phyloP scores from a whole-genome alignment of 108 stramenopile species.

The Cyclotella choctawhatcheeana region DNA sequence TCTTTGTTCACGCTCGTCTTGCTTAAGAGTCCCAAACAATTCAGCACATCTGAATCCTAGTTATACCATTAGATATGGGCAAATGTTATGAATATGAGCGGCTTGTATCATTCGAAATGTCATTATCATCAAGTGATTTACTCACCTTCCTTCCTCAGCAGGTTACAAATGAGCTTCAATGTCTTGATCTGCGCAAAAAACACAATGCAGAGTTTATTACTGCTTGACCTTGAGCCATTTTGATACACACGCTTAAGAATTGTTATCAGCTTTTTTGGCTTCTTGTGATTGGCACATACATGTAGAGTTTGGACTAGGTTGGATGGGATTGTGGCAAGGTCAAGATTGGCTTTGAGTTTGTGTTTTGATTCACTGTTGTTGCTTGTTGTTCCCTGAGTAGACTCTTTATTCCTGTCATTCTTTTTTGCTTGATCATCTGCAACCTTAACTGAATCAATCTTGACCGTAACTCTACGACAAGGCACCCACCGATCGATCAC shows the following conservation, averaged over 20 bases:
- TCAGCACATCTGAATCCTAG: conserved; percentile 45
- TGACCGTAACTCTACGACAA: conserved; percentile 27
- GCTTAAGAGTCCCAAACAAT: conserved; percentile 70
- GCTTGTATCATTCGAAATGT: too few relatives aligned
- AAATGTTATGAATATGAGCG: too few relatives aligned
- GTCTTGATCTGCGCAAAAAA: conserved; percentile 75
- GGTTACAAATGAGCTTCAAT: conserved; percentile 55
- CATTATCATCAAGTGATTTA: too few relatives aligned
- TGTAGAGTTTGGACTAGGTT: conserved; percentile 80
- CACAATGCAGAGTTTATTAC: conserved; percentile 51
- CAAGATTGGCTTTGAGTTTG: conserved; percentile 17
- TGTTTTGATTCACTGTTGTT: conserved; percentile 6
- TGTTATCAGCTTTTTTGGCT: conserved; percentile 76
- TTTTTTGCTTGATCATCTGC: conserved; percentile 28
- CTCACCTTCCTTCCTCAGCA: conserved; percentile 65
- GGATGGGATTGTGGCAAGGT: conserved; percentile 70
- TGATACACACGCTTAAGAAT: conserved; percentile 63
- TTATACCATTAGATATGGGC: not conserved
- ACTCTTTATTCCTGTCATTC: not conserved
- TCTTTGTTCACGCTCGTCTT: conserved; percentile 56
- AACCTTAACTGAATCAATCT: conserved; percentile 45
- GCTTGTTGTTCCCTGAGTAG: not conserved
- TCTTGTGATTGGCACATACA: conserved; percentile 87
- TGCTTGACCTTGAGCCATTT: conserved; percentile 19
- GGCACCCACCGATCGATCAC: conserved; percentile 45